Base-by-base conservation (phyloP, 108 stramenopile species). In the Skeletonema tropicum region DNA sequence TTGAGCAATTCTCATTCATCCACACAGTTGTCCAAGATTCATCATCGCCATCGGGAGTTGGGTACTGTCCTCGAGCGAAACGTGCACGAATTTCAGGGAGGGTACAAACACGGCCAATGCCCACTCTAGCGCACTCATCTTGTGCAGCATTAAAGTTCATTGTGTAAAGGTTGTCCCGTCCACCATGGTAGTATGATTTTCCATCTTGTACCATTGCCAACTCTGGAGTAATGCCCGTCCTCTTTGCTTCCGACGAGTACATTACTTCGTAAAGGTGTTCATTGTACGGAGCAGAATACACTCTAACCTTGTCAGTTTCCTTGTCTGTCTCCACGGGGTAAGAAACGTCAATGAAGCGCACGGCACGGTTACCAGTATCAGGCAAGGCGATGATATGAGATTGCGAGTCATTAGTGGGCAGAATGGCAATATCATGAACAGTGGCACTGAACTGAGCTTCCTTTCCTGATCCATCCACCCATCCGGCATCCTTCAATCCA, bases 301-400 rank as follows among this genome's bases (percentile, higher is more conserved):
- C 74, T 25, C 57, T 41, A 39, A 81, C 80, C 6, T 9, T 60
- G 25, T 71, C 48, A 12, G 15, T 41, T 25, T 79, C 65, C 58
- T 80, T 72, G 33, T 60, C 65, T 11, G 73, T 25, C 25, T 81
- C 80, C 2, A 81, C 74, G 17, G 80, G 74, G 14, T 71, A 26
- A 23, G 80, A 75, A 39, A 81, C 80, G 52, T 81, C 80, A 25
- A 81, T 70, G 49, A 65, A 66, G 25, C 80, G 68, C 21, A 81
- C 35, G 46, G 73, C 80, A 36, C 80, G 80, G 58, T 81, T 81
- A 23, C 74, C 80, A 19, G 69, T 74, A 66, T 81, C 80, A 15
- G 69, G 74, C 19, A 81, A 35, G 6, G 74, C 57, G 31, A 81
- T 65, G 8, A 66, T 71, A 35, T 81, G 80, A 19, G 61, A 61